These are phyloP conservation scores for Zancudomyces culisetae DNA, from an alignment of 371 early-diverging fungal species.

Conservation along the genomic window DNA sequence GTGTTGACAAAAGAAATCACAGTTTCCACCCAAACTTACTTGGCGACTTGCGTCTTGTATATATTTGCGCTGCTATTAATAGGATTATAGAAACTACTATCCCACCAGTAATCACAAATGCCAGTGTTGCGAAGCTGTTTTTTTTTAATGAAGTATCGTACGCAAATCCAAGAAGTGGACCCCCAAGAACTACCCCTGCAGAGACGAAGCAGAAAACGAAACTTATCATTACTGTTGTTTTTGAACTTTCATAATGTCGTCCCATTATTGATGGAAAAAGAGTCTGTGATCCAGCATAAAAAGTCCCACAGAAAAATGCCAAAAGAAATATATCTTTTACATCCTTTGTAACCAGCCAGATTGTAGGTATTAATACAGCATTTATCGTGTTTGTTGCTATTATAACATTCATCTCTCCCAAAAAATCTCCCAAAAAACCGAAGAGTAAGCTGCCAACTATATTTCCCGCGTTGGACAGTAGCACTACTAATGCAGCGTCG, in stretches of 20 bases:
- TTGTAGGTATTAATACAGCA: not conserved
- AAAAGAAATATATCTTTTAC: not conserved
- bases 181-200: not conserved
- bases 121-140: not conserved
- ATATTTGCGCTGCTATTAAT: not conserved
- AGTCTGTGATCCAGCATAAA: not conserved
- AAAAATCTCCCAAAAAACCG: not conserved
- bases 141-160: not conserved
- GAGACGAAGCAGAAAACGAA: not conserved
- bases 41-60: not conserved
- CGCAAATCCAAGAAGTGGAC: not conserved
- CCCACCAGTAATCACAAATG: not conserved
- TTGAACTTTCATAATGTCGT: not conserved
- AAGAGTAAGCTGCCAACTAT: not conserved
- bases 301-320: not conserved
- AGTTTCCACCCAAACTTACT: not conserved
- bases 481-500: slow-evolving; percentile 11
- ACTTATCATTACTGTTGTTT: not conserved
- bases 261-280: not conserved
- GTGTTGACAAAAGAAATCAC: no score
- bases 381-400: not conserved
- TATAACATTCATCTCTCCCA: not conserved
- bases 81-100: not conserved
- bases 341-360: not conserved
- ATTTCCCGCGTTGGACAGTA: slow-evolving; percentile 17